Base-by-base conservation (phyloP, 2,329 filamentous ascomycete species). In the Colletotrichum tropicicola region DNA sequence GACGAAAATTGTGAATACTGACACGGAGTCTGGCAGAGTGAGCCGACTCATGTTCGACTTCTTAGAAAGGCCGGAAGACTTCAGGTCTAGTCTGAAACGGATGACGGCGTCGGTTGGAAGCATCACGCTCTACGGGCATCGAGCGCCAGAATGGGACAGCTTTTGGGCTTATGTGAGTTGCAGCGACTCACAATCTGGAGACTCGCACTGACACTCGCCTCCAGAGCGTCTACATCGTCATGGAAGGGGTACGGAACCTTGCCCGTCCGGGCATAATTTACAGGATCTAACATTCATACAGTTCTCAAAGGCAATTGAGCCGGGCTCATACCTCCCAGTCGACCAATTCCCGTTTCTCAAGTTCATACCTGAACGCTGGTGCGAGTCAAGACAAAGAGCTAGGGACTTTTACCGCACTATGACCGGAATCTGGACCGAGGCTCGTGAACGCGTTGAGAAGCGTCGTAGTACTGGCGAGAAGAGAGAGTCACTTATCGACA, bases 271-370 rank as follows among this genome's bases (percentile, higher is more conserved):
- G 13, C 10, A 9, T 17, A 9, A 7, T 7, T 10, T 5, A 17
- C 39, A 8, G 5, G 19, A 19, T 6, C 39, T 43, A 5, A 43
- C 39, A 19, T 2, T n/a, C 9, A 8, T 21, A 19, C n/a, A 21
- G 7, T 21, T 17, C 7, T 77, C 78, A 5, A 72, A 76, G 39
- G 73, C 84, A 0, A 76, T 83, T 72, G 83, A 84, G 68, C 74
- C 78, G 0, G 83, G 82, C 1, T 79, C 78, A 9, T 85, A 81
- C 0, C 83, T 83, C 0, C 83, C 83, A 0, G 79, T 85, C 1
- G 83, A 85, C 52, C 74, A 81, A 32, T 82, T 80, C 54, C 80
- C 83, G 0, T 73, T 79, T 23, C 69, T 85, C 10, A 77, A 82
- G 41, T 75, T 68, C 5, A 66, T 85, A 8, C 83, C 83, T 0